phyloP scores from a whole-genome alignment of 768 basidiomycete genomes.

The Termitomyces sp. region DNA sequence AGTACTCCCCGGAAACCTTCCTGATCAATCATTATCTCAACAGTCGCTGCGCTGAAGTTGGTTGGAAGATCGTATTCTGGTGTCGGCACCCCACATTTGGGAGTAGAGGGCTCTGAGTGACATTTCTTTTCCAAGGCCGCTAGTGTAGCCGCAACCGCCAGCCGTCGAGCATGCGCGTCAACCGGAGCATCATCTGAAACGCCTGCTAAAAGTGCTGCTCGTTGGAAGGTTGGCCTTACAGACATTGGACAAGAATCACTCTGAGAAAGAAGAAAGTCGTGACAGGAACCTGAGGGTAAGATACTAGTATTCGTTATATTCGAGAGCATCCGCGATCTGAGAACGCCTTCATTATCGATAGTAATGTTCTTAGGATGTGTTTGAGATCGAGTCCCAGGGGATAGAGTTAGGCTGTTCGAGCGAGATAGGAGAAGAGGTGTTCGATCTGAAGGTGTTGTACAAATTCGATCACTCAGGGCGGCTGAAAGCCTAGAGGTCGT shows the following conservation, averaged over 20 bases:
- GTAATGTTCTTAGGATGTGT: neutral
- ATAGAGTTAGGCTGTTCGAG: neutral
- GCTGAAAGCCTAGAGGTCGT: neutral
- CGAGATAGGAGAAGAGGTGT: neutral
- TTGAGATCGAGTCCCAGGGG: neutral
- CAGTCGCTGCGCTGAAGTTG: constrained; percentile 20
- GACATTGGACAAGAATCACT: constrained; percentile 9
- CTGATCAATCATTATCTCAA: constrained; percentile 79
- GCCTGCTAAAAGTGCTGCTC: neutral
- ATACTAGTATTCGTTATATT: neutral
- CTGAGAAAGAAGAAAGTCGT: neutral
- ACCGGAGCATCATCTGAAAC: constrained; percentile 1
- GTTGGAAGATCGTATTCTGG: neutral
- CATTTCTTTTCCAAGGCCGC: constrained; percentile 12
- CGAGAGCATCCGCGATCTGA: neutral
- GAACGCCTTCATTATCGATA: neutral
- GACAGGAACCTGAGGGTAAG: neutral
- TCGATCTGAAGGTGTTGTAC: neutral
- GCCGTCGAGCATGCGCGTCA: neutral
- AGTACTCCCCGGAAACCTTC: constrained; percentile 72
- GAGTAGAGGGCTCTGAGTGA: constrained; percentile 15
- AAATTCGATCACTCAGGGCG: neutral
- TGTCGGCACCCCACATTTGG: neutral
- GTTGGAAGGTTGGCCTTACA: neutral
- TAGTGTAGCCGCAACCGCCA: constrained; percentile 12